Base-by-base conservation (phyloP, 179 eudicot genomes). In the Actinidia arguta region DNA sequence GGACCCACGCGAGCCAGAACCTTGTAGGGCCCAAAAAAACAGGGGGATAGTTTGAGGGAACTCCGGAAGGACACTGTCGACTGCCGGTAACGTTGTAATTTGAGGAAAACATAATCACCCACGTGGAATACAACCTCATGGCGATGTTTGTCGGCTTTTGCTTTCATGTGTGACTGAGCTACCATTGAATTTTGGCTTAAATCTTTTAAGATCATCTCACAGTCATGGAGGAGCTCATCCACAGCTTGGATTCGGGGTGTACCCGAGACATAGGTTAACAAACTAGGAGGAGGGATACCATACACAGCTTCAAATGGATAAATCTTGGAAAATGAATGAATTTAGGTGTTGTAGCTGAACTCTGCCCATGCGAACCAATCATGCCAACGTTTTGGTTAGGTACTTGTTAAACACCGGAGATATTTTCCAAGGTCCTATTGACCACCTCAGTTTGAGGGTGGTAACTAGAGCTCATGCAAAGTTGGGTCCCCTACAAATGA, bases 1-100 rank as follows among this genome's bases (percentile, higher is more conserved):
- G 25, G n/a, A 18, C 25, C 25, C 0, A 58, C 25, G 0, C 16
- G 50, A 12, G 9, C 51, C 14, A 4, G 4, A 5, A 10, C 6
- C 3, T 7, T 4, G 20, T 16, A 20, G 5, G 63, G 25, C 17
- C 63, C 63, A 58, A 16, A 58, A 51, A 16, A 58, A 17, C 25
- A 1, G 5, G 20, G 62, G 3, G 62, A 20, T 14, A 58, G 63
- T 7, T 58, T 58, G 22, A 16, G n/a, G 6, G n/a, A 17, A 17
- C 22, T 58, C 6, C 8, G 6, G 6, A 58, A 16, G 17, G 22
- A 6, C 0, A 18, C 22, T 0, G 63, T 58, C 4, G 22, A 18
- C 31, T 84, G 78, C 4, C 74, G 39, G 14, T 80, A 77, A 4
- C 78, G 86, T 20, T 76, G 81, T 6, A 83, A 50, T 22, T 67